Evolutionary conservation across 345 rosid species (phyloP), one percentile per base, ranked within the genome.

Genomic region (Eucalyptus regnans): DNA sequence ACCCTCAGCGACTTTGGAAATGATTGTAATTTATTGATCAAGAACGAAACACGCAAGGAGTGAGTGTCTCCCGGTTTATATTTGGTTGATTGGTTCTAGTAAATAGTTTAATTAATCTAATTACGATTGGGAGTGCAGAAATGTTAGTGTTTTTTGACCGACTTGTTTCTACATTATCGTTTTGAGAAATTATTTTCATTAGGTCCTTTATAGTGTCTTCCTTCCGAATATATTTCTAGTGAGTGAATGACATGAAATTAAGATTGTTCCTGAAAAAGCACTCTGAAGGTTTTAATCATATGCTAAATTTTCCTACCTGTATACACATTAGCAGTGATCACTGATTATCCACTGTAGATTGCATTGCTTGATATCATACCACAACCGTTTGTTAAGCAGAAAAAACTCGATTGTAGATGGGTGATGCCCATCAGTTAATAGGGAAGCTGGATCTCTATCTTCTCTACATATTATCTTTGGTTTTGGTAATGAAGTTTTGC

Each of bases 1-100:
- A 92, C 95, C 12, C 91, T 96, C 5, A 27, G 49, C 33, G 90
- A 92, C 22, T 93, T 96, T 25, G 90, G 92, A 86, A 91, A 94
- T 87, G 94, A 94, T 88, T 90, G 86, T 49, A 43, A 92, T 84
- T 89, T 90, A 13, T 52, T 89, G 3, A 81, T 89, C 52, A 87
- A 64, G 58, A 89, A 37, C 20, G 88, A 92, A 88, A 88, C 93
- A 46, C 88, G 93, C 91, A 87, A 89, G 80, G 56, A 90, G 96
- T 96, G 56, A 90, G 92, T 90, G 9, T 37, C 18, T 41, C 14
- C 18, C 8, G 6, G 22, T 58, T 58, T 15, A 17, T 37, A 9
- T 23, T 27, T 12, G 29, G 41, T 62, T 11, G 49, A 33, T 54
- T 71, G 33, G 37, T 49, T 44, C 83, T 51, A 16, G 18, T 9